Evolutionary conservation across 228 moss, liverwort and hornwort genomes (phyloP), one percentile per base, ranked within the genome.

Genomic region (Sphagnum magellanicum): DNA sequence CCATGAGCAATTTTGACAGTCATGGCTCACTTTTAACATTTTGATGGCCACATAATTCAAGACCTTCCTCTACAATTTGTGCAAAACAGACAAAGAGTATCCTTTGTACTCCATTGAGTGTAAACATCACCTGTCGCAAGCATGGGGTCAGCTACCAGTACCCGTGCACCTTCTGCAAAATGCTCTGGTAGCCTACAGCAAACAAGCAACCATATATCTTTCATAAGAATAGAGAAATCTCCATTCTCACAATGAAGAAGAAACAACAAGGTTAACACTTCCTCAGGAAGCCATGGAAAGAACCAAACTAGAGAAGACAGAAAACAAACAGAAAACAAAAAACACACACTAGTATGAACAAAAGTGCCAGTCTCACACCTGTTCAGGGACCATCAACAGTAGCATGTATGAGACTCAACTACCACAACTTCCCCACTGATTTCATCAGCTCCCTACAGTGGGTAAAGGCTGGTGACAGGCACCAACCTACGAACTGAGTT

Each of bases 91-190:
- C 12, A 48, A n/a, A 11, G 7, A 58, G 47, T 14, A 13, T 6
- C 50, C 64, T 64, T 48, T 49, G 50, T 10, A 64, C 64, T 16
- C 16, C 16, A 17, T n/a, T 57, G 48, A 5, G 32, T 32, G 63
- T 61, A 14, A n/a, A 15, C 32, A 52, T 51, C 86, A 92, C 95
- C 91, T 75, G 95, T 95, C 63, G 95, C 95, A 69, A 95, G 95
- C 95, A 92, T 92, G 61, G 95, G 92, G 70, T 95, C 92, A 53
- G 87, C 78, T 67, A 95, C 78, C 50, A 95, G 82, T 72, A 95
- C 89, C 83, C 95, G 88, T 15, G 91, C 74, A 72, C 75, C 79
- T 70, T 89, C 92, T 47, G 84, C 77, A 71, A 95, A 90, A 46
- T 75, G 77, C 53, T 84, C 86, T 78, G 95, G 92, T 67, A 95